A percentile compares a stretch with the other conserved stretches of the same genome.
phyloP scores from a whole-genome alignment of 108 stramenopile genomes.

The Fistulifera pelliculosa region DNA sequence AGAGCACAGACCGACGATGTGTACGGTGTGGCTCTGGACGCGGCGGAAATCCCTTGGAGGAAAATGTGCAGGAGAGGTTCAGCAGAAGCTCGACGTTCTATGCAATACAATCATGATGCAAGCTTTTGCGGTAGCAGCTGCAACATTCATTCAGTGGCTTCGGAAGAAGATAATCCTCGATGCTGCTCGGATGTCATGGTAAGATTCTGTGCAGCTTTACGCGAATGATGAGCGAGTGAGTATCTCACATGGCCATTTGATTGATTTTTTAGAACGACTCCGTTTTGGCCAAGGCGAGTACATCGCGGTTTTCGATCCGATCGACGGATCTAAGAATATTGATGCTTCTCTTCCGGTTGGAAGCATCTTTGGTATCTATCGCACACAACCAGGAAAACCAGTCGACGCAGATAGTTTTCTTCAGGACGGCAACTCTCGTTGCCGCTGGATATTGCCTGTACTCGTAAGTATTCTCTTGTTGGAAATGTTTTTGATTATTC shows the following conservation, averaged over 20 bases:
- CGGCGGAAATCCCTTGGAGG: conserved; percentile 44
- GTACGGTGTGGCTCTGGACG: conserved; percentile 68
- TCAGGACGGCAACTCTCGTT: conserved; percentile 81
- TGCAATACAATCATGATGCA: conserved; percentile 82
- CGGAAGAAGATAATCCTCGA: conserved; percentile 77
- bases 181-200: conserved; percentile 79
- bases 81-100: conserved; percentile 83
- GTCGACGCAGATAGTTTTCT: conserved; percentile 41
- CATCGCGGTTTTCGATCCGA: conserved; percentile 98
- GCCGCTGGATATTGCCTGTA: conserved; percentile 96
- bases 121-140: conserved; percentile 71
- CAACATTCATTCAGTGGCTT: conserved; percentile 64
- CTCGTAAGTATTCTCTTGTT: conserved; percentile 56
- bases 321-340: conserved; percentile 91
- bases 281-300: conserved; percentile 79
- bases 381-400: conserved; percentile 36
- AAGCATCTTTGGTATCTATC: conserved; percentile 96
- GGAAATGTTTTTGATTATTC: background rate
- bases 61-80: conserved; percentile 85
- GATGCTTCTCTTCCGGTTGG: conserved; percentile 96
- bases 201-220: conserved; percentile 14
- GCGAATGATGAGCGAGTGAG: background rate
- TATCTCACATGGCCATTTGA: background rate
- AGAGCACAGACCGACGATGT: conserved; percentile 86
- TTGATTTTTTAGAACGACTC: conserved; percentile 27